Evolutionary conservation across 495 filamentous ascomycete genomes (phyloP).

Genomic region (Trichoderma asperelloides): DNA sequence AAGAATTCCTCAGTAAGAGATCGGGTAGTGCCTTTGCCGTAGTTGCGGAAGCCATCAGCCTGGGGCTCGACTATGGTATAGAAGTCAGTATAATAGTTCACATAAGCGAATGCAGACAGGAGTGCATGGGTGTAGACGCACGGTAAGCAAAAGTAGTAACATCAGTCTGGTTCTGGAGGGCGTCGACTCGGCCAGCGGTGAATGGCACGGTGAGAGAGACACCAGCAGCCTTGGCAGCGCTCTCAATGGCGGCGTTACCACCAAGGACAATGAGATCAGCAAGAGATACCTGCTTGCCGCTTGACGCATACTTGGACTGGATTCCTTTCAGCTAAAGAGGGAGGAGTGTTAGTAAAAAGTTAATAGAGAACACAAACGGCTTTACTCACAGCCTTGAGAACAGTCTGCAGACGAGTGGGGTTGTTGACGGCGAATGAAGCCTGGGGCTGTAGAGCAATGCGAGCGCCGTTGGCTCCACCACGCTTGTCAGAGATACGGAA

Average conservation of each 20-base stretch:
- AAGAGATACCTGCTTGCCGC: constrained; percentile 60
- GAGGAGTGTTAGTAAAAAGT: neutral
- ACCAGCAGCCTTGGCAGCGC: constrained; percentile 42
- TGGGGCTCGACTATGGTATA: constrained; percentile 38
- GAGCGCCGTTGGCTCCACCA: constrained; percentile 65
- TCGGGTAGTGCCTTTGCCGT: constrained; percentile 47
- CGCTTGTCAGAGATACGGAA: constrained; percentile 72
- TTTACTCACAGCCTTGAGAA: constrained; percentile 47
- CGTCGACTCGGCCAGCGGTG: constrained; percentile 37
- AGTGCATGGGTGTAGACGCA: neutral
- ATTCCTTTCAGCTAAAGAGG: constrained; percentile 40
- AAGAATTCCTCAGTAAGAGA: constrained; percentile 56
- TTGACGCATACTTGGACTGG: constrained; percentile 40
- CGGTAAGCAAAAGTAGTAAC: constrained; percentile 47
- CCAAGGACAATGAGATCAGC: constrained; percentile 65
- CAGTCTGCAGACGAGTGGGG: constrained; percentile 46
- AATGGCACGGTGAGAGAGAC: constrained; percentile 33
- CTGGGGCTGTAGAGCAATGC: constrained; percentile 61
- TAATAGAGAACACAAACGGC: neutral
- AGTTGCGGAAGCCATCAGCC: constrained; percentile 68
- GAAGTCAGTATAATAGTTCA: neutral
- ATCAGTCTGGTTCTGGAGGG: constrained; percentile 57
- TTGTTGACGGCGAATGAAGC: constrained; percentile 61
- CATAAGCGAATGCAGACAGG: neutral
- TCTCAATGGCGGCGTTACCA: constrained; percentile 60